Evolutionary conservation across 2,329 filamentous ascomycete genomes (phyloP).

Genomic region (Furcasterigmium sp.): DNA sequence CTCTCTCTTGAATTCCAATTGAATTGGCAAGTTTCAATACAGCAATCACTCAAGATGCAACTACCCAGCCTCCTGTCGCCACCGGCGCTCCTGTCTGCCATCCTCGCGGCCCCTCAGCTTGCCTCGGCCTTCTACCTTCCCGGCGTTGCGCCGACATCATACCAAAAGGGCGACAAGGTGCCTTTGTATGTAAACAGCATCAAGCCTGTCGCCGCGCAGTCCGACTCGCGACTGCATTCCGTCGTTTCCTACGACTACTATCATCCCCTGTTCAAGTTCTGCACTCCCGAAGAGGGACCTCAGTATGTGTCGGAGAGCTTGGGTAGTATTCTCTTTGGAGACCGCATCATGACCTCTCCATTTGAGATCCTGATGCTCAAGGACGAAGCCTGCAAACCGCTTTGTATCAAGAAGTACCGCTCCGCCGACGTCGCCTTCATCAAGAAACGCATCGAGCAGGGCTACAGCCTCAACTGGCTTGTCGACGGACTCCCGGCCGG

Average conservation of each 20-base stretch:
- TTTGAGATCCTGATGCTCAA: conserved; percentile 82
- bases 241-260: conserved; percentile 97
- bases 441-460: conserved; percentile 74
- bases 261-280: conserved; percentile 81
- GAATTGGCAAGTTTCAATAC: not conserved
- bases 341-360: conserved; percentile 94
- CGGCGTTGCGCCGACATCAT: conserved; percentile 90
- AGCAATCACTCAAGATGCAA: conserved; percentile 32
- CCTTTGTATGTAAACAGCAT: conserved; percentile 91
- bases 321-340: conserved; percentile 94
- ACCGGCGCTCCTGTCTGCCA: conserved; percentile 42
- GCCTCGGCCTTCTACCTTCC: conserved; percentile 87
- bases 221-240: conserved; percentile 80
- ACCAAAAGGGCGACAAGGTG: conserved; percentile 72
- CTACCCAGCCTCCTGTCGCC: conserved; percentile 38
- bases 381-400: conserved; percentile 80
- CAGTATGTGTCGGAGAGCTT: conserved; percentile 81
- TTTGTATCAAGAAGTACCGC: conserved; percentile 66
- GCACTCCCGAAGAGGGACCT: conserved; percentile 70
- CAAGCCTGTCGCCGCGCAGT: conserved; percentile 72
- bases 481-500: conserved; percentile 91
- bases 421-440: conserved; percentile 69
- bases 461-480: conserved; percentile 92
- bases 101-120: conserved; percentile 45
- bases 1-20: not conserved